phyloP scores from a whole-genome alignment of 2,329 filamentous ascomycete genomes.

The Leptosphaerulina australis region DNA sequence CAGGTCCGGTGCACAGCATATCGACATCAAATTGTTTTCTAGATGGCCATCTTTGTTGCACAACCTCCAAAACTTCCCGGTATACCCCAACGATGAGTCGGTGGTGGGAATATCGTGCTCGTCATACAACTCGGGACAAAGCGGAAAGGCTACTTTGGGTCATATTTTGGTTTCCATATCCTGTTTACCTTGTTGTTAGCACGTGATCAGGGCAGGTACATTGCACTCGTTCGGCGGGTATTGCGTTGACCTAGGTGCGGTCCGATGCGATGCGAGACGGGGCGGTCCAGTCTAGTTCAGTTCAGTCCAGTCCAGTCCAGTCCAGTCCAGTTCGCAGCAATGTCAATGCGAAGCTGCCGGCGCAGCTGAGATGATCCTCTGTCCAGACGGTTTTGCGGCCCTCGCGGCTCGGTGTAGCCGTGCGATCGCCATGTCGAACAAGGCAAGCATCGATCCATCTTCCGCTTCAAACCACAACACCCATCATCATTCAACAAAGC shows the following conservation, averaged over 20 bases:
- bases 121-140: not conserved
- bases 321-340: not conserved
- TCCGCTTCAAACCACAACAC: constrained; percentile 8
- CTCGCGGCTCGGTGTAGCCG: constrained; percentile 6
- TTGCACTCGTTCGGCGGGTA: constrained; percentile 3
- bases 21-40: no score
- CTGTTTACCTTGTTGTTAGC: constrained; percentile 55
- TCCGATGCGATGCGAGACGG: not conserved
- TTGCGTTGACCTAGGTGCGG: not conserved
- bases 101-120: not conserved
- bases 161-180: constrained; percentile 99
- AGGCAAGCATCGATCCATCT: not conserved
- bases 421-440: constrained; percentile 8
- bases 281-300: not conserved
- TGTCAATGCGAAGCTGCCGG: not conserved
- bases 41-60: no score
- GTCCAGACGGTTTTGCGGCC: no score
- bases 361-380: not conserved
- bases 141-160: constrained; percentile 52
- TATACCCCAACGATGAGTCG: not conserved
- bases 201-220: constrained; percentile 27
- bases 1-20: no score
- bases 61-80: no score
- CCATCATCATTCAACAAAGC: constrained; percentile 28
- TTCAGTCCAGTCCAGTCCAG: not conserved